phyloP scores from a whole-genome alignment of 345 rosid species.

The Heritiera fomes region DNA sequence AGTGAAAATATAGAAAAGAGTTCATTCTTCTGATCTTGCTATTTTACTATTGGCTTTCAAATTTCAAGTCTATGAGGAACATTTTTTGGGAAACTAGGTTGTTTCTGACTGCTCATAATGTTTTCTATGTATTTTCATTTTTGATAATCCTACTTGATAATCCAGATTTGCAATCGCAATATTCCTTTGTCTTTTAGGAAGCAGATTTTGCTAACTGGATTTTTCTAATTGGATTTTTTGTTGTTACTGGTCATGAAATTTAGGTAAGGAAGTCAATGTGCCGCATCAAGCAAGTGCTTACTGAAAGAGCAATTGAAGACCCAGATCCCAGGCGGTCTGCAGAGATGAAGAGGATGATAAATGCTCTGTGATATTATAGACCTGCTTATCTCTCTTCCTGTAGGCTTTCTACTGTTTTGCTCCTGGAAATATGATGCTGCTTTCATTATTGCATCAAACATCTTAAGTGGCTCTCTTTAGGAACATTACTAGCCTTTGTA shows the following conservation, averaged over 20 bases:
- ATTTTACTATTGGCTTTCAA: neutral
- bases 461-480: neutral
- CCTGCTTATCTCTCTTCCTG: neutral
- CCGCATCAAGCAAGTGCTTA: constrained; percentile 79
- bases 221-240: constrained; percentile 8
- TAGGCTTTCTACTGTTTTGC: no score
- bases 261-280: constrained; percentile 90
- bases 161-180: neutral
- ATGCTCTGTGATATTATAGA: constrained; percentile 57
- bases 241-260: constrained; percentile 16
- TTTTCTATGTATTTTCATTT: neutral
- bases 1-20: neutral
- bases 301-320: constrained; percentile 84
- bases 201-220: neutral
- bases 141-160: neutral
- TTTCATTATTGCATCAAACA: neutral
- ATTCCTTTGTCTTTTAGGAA: neutral
- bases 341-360: constrained; percentile 88
- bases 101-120: neutral
- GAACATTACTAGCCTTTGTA: neutral
- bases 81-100: neutral
- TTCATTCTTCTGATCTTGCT: neutral
- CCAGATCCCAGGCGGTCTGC: constrained; percentile 80
- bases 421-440: no score
- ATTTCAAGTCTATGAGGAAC: neutral